These are phyloP conservation scores for Ceratorhiza oryzae-sativae DNA, from an alignment of 1,284 basidiomycete species.

Conservation along the genomic window DNA sequence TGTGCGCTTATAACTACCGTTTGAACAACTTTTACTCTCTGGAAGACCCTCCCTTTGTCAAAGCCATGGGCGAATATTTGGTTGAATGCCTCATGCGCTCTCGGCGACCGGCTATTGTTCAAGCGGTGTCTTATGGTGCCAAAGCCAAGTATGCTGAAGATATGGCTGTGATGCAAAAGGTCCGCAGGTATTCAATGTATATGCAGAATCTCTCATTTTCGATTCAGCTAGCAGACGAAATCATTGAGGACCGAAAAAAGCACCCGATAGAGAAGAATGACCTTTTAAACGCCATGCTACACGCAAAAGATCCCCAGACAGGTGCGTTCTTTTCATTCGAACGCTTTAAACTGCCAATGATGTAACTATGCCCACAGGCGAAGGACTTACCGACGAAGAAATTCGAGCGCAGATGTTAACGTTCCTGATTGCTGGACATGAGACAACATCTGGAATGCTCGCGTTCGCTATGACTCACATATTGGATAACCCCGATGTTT, in stretches of 20 bases:
- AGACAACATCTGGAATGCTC: conserved; percentile 46
- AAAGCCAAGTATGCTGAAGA: conserved; percentile 42
- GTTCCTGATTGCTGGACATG: conserved; percentile 51
- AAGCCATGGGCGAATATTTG: conserved; percentile 44
- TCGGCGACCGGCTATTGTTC: conserved; percentile 40
- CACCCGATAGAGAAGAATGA: conserved; percentile 45
- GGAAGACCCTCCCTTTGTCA: conserved; percentile 50
- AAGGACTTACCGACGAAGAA: conserved; percentile 46
- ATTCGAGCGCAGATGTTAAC: conserved; percentile 46
- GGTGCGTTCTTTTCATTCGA: conserved; percentile 28
- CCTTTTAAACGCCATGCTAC: conserved; percentile 49
- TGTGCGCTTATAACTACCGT: conserved; percentile 52
- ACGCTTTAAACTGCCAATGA: not conserved
- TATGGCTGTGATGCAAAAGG: conserved; percentile 43
- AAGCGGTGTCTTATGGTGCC: conserved; percentile 37
- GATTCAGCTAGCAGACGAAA: conserved; percentile 25
- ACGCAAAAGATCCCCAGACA: conserved; percentile 47
- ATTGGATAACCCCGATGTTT: conserved; percentile 45
- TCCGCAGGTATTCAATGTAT: conserved; percentile 5
- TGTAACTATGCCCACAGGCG: conserved; percentile 36
- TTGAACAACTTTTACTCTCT: conserved; percentile 49
- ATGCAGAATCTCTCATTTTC: not conserved
- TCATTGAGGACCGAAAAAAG: conserved; percentile 28
- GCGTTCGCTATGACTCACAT: conserved; percentile 48
- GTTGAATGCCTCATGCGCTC: conserved; percentile 40